Conservation (phyloP, 441 rosid genomes). For the Cnidoscolus chayamansa region DNA sequence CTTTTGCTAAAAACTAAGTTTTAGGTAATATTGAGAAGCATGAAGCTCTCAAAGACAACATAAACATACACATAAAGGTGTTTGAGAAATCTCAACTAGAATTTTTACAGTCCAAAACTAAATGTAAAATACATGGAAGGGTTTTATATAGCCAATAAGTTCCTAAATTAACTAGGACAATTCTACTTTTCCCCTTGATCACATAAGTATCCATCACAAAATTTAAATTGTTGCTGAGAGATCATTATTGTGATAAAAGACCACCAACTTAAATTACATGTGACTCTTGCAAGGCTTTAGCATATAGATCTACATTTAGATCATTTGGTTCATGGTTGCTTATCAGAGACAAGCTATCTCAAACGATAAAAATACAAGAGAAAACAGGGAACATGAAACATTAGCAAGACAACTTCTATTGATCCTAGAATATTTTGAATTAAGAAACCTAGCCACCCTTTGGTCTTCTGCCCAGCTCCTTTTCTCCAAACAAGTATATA, state of each 20-base stretch:
- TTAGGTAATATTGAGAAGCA: too few relatives aligned
- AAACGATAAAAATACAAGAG: background rate
- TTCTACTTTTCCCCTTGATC: background rate
- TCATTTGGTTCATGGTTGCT: background rate
- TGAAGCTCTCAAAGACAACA: too few relatives aligned
- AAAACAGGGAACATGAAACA: background rate
- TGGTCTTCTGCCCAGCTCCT: background rate
- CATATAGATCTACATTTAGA: background rate
- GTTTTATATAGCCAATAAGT: too few relatives aligned
- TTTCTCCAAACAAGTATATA: background rate
- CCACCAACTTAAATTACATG: background rate
- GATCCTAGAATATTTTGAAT: background rate
- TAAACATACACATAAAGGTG: too few relatives aligned
- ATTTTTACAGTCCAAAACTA: too few relatives aligned
- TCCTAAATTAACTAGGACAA: too few relatives aligned
- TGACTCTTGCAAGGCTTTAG: slow-evolving; percentile 1
- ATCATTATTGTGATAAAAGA: background rate
- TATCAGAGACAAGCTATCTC: background rate
- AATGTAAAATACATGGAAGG: too few relatives aligned
- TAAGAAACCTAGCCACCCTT: background rate
- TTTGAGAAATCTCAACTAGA: too few relatives aligned
- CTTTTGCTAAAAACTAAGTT: too few relatives aligned
- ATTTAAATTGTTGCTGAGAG: background rate
- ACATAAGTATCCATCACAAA: background rate
- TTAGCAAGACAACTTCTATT: background rate